A percentile compares a stretch with the other conserved stretches of the same genome.
Evolutionary conservation across 2,329 filamentous ascomycete genomes (phyloP).

Genomic region (Teratosphaeria nubilosa): DNA sequence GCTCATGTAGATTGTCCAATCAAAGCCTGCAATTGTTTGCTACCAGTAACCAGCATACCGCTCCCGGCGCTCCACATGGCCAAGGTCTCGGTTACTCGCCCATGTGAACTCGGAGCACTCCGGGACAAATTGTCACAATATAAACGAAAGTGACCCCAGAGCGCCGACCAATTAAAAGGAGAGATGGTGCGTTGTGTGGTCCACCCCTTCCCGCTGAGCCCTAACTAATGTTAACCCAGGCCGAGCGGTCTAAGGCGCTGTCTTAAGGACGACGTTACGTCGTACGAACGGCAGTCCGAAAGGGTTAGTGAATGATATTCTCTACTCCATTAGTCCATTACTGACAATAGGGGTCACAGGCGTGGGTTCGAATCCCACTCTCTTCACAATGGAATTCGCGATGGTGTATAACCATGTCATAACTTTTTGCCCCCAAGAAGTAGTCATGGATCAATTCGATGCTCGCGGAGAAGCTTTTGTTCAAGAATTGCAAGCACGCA

Average conservation of each 20-base stretch:
- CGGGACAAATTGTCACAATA: neutral
- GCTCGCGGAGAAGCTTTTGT: too few species aligned
- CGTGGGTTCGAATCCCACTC: conserved; percentile 24
- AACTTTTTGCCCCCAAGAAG: too few species aligned
- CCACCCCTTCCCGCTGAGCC: neutral
- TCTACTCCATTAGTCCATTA: too few species aligned
- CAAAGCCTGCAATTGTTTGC: neutral
- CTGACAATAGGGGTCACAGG: too few species aligned
- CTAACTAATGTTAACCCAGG: neutral
- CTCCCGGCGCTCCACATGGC: neutral
- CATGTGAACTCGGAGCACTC: neutral
- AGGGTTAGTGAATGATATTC: too few species aligned
- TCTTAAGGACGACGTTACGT: conserved; percentile 13
- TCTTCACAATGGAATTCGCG: conserved; percentile 3
- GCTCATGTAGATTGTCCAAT: neutral
- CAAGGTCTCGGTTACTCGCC: neutral
- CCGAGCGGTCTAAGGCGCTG: conserved; percentile 21
- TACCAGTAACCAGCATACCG: too few species aligned
- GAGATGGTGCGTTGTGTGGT: conserved; percentile 5
- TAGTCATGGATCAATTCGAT: too few species aligned
- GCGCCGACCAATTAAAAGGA: conserved; percentile 1
- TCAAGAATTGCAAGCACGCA: too few species aligned
- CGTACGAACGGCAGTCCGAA: conserved; percentile 15
- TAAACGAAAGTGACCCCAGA: neutral
- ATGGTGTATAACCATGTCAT: too few species aligned